These are phyloP conservation scores for Rhodotorula paludigena DNA, from an alignment of 768 basidiomycete genomes.

Conservation along the genomic window DNA sequence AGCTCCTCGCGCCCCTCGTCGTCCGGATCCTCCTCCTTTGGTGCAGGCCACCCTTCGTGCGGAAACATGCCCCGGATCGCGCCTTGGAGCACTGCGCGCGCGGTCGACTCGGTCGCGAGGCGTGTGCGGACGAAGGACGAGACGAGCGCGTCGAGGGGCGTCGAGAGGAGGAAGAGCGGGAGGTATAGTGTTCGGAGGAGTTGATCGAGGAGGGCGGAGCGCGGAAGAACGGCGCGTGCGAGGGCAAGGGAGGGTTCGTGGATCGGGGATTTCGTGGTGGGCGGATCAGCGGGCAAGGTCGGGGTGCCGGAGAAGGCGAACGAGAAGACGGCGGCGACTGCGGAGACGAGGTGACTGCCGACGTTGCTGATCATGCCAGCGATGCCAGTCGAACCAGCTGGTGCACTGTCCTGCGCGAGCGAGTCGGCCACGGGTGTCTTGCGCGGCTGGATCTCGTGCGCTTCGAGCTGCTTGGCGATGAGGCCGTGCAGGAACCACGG, in stretches of 20 bases:
- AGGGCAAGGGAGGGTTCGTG: constrained; percentile 6
- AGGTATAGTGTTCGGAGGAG: constrained; percentile 51
- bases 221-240: constrained; percentile 48
- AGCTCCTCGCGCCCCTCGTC: constrained; percentile 67
- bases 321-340: not conserved
- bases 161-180: constrained; percentile 52
- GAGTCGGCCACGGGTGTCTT: too few species aligned
- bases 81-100: constrained; percentile 56
- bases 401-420: too few species aligned
- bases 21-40: constrained; percentile 67
- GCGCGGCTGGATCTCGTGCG: constrained; percentile 1
- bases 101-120: constrained; percentile 55
- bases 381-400: not conserved
- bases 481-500: constrained; percentile 83
- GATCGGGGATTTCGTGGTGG: constrained; percentile 54
- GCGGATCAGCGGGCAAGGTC: too few species aligned
- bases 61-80: constrained; percentile 76
- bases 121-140: constrained; percentile 61
- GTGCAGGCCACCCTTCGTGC: constrained; percentile 66
- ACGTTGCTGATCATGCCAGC: constrained; percentile 5
- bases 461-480: constrained; percentile 61
- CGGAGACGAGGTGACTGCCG: not conserved
- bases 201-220: constrained; percentile 52
- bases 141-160: constrained; percentile 62
- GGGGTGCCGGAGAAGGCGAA: constrained; percentile 59